Evolutionary conservation across 352 stramenopile genomes (phyloP).

Genomic region (Phytopythium vexans): DNA sequence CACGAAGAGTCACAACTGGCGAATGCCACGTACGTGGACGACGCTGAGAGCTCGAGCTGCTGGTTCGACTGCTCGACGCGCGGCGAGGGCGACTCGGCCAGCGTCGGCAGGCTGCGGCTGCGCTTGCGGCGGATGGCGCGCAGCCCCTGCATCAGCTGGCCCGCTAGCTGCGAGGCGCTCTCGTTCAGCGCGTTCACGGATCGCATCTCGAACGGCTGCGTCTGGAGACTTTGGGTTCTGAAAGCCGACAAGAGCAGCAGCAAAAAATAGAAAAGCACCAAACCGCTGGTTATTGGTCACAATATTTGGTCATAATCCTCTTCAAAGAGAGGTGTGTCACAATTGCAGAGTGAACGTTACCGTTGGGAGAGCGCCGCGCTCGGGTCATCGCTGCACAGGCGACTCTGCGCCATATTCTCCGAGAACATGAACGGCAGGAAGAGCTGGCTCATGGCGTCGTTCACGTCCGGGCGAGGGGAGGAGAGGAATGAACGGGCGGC

Average conservation of each 20-base stretch:
- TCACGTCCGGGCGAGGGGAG: neutral
- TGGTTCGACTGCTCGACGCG: neutral
- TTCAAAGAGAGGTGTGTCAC: neutral
- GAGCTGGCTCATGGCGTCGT: conserved; percentile 7
- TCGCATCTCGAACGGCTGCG: conserved; percentile 46
- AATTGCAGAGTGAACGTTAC: neutral
- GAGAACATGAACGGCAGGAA: conserved; percentile 4
- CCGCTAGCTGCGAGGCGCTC: conserved; percentile 30
- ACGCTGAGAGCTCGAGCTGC: conserved; percentile 10
- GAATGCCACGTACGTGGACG: conserved; percentile 5
- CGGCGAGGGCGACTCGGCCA: conserved; percentile 15
- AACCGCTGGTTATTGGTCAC: neutral
- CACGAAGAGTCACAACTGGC: too few relatives aligned
- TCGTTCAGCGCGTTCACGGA: conserved; percentile 50
- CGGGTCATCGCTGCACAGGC: conserved; percentile 4
- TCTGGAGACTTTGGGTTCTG: conserved; percentile 20
- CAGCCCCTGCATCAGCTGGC: conserved; percentile 39
- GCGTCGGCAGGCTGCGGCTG: conserved; percentile 32
- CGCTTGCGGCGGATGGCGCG: conserved; percentile 31
- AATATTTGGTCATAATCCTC: neutral
- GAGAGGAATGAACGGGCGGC: neutral
- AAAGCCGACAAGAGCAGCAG: neutral
- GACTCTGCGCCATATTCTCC: neutral
- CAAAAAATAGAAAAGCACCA: neutral
- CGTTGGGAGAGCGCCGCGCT: conserved; percentile 2